Conservation (phyloP, 73 alveolate species). For the Stentor roeselii region DNA sequence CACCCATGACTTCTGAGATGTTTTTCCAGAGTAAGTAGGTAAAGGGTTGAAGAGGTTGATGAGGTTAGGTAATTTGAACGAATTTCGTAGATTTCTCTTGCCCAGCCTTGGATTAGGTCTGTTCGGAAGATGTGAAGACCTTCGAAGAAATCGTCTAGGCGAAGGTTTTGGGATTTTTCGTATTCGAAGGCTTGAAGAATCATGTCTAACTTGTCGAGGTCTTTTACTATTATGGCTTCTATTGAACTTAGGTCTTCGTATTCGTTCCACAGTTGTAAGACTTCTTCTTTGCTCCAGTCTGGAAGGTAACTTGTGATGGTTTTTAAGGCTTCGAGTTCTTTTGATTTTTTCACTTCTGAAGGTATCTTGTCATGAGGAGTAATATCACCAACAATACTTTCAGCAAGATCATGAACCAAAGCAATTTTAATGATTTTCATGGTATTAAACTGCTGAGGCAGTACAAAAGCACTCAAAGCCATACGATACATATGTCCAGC, state of each 20-base stretch:
- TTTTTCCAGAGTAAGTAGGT: not conserved
- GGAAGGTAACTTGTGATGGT: constrained; percentile 23
- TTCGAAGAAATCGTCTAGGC: constrained; percentile 7
- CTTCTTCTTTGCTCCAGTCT: constrained; percentile 39
- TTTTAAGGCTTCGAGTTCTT: constrained; percentile 39
- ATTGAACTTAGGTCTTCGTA: constrained; percentile 39
- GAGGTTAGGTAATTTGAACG: not conserved
- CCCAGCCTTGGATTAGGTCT: constrained; percentile 12
- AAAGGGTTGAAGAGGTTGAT: not conserved
- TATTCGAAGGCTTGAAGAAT: constrained; percentile 39
- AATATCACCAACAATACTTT: constrained; percentile 54
- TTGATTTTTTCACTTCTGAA: constrained; percentile 29
- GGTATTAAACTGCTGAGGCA: not conserved
- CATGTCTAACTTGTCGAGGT: constrained; percentile 39
- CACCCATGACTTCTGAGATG: not conserved
- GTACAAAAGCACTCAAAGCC: constrained; percentile 30
- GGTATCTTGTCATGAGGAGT: constrained; percentile 50
- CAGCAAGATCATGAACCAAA: constrained; percentile 55
- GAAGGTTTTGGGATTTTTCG: constrained; percentile 5
- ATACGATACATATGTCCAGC: constrained; percentile 31
- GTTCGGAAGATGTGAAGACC: constrained; percentile 16
- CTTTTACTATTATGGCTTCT: constrained; percentile 38
- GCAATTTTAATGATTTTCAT: constrained; percentile 39
- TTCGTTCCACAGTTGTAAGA: constrained; percentile 34
- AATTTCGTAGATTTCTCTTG: not conserved